Conservation (phyloP, 176 grass and related monocot species). For the Triticum timopheevii region DNA sequence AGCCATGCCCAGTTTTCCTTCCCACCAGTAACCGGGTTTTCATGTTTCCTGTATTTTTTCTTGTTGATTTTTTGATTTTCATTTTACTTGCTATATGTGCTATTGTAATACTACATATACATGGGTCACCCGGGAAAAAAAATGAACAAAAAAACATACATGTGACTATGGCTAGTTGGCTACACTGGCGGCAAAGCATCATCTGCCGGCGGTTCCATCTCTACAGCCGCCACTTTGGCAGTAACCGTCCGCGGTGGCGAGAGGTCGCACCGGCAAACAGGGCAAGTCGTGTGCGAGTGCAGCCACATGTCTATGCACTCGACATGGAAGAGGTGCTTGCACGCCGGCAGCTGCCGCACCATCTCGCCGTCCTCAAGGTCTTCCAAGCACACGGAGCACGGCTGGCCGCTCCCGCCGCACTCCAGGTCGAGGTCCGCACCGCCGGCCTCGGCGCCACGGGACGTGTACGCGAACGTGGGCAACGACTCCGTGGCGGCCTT, state of each 20-base stretch:
- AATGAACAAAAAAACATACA: no score
- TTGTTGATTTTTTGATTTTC: no score
- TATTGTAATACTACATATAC: no score
- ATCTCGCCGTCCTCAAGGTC: constrained; percentile 13
- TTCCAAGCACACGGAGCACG: constrained; percentile 22
- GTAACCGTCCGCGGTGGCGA: not conserved
- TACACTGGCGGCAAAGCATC: constrained; percentile 9
- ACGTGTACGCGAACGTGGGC: constrained; percentile 28
- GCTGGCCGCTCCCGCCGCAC: not conserved
- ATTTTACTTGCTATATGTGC: no score
- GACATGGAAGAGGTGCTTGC: constrained; percentile 45
- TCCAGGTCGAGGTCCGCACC: constrained; percentile 32
- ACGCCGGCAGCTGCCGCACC: constrained; percentile 37
- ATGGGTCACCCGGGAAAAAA: no score
- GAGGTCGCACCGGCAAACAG: constrained; percentile 29
- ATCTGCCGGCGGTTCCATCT: not conserved
- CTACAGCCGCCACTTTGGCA: not conserved
- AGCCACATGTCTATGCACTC: constrained; percentile 48
- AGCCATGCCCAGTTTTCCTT: no score
- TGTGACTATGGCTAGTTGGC: no score
- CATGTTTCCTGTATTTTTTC: no score
- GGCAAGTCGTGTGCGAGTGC: constrained; percentile 41
- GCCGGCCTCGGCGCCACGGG: not conserved
- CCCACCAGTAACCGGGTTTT: no score
- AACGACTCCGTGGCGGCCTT: not conserved